These are phyloP conservation scores for Helotiales sp. DNA, from an alignment of 2,329 filamentous ascomycete species.

Conservation along the genomic window DNA sequence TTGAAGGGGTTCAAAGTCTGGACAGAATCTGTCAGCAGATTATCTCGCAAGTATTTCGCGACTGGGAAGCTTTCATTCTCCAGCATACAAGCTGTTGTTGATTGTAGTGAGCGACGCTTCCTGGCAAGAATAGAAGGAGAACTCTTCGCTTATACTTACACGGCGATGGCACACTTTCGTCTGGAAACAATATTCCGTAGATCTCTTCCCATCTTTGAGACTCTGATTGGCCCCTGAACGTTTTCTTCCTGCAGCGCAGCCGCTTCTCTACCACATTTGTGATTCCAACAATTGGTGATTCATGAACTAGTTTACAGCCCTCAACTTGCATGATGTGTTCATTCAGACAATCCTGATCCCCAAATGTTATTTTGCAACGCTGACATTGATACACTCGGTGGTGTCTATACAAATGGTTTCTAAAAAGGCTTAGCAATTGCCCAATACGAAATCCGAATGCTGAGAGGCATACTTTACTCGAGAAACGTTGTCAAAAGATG, in stretches of 20 bases:
- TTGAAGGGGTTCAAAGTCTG: no score
- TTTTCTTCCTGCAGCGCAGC: neutral
- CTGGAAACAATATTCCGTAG: neutral
- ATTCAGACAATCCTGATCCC: neutral
- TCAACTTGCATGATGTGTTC: neutral
- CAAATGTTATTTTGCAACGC: neutral
- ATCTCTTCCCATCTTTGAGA: neutral
- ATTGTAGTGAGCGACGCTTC: no score
- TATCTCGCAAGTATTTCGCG: no score
- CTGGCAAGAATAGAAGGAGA: no score
- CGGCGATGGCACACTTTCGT: neutral
- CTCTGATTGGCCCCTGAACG: neutral
- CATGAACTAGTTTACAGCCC: neutral
- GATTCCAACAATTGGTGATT: neutral
- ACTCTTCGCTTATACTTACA: no score
- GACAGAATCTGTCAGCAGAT: no score
- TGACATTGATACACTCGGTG: neutral
- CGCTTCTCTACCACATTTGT: no score
- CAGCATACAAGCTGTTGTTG: no score
- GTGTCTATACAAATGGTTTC: neutral
- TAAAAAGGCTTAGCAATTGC: no score
- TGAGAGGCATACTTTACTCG: neutral
- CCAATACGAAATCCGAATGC: no score
- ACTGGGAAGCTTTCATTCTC: no score
- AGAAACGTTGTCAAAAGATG: neutral